A percentile compares a stretch with the other conserved stretches of the same genome.
Evolutionary conservation across 805 yeast genomes (phyloP).

Genomic region (Saccharomycodes ludwigii): DNA sequence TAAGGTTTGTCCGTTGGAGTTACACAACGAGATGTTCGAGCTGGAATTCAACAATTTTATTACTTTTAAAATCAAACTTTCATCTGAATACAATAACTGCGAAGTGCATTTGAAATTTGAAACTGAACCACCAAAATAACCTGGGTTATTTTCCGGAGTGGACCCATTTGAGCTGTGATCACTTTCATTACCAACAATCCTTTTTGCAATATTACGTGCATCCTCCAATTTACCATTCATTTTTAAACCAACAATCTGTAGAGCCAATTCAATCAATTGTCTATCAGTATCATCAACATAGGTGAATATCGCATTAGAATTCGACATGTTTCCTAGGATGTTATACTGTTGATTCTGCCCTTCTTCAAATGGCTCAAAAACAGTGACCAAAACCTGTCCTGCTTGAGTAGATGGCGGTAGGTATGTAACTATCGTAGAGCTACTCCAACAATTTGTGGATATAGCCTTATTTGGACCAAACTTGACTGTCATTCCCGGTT

Average conservation of each 20-base stretch:
- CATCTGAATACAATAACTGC: no score
- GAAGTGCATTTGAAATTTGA: no score
- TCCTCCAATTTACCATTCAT: constrained; percentile 95
- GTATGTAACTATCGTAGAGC: constrained; percentile 83
- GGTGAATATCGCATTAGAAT: constrained; percentile 48
- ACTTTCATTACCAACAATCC: constrained; percentile 58
- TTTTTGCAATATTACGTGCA: constrained; percentile 83
- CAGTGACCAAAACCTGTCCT: constrained; percentile 87
- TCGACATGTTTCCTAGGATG: constrained; percentile 7
- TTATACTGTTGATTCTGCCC: constrained; percentile 1
- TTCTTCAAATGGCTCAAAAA: constrained; percentile 37
- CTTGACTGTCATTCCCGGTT: constrained; percentile 68
- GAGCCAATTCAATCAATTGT: constrained; percentile 85
- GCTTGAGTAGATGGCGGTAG: constrained; percentile 84
- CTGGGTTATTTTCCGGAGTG: constrained; percentile 9
- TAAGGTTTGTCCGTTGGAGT: constrained; percentile 75
- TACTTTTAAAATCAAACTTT: constrained; percentile 31
- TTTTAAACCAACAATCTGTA: constrained; percentile 92
- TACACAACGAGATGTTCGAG: constrained; percentile 77
- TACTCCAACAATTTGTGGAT: constrained; percentile 94
- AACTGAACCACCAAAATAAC: constrained; percentile 5
- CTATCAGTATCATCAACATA: constrained; percentile 92
- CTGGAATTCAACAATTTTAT: constrained; percentile 56
- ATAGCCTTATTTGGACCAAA: constrained; percentile 74
- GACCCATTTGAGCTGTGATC: constrained; percentile 13